Evolutionary conservation across 2,329 filamentous ascomycete species (phyloP).

Genomic region (Monosporascus sp.): DNA sequence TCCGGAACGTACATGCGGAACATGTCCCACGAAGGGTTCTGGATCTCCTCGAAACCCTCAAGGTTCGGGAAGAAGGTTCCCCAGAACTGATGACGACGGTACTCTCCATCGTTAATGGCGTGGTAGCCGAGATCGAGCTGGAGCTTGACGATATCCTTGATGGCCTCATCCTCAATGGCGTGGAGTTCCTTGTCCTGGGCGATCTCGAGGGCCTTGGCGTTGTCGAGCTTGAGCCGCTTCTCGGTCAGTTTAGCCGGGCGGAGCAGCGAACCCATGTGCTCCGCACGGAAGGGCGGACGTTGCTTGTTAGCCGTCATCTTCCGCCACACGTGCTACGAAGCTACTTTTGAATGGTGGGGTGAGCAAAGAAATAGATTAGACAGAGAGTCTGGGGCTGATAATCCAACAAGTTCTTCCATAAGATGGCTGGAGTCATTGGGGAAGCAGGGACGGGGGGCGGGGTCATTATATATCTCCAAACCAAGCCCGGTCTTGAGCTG

Average conservation of each 20-base stretch:
- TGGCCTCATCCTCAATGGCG: conserved; percentile 53
- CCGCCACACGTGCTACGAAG: neutral
- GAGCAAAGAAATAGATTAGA: too few species aligned
- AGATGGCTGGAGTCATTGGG: too few species aligned
- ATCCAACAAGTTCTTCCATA: too few species aligned
- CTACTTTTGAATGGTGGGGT: neutral
- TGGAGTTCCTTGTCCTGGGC: conserved; percentile 39
- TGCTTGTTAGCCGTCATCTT: conserved; percentile 25
- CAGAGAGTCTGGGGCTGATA: too few species aligned
- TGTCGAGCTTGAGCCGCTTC: conserved; percentile 45
- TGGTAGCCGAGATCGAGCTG: conserved; percentile 64
- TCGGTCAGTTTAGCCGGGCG: conserved; percentile 59
- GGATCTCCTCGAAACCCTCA: conserved; percentile 37
- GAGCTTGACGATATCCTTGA: conserved; percentile 61
- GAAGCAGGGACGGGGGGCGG: too few species aligned
- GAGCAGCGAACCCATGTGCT: conserved; percentile 69
- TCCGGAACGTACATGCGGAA: conserved; percentile 51
- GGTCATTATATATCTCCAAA: too few species aligned
- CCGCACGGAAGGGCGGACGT: conserved; percentile 63
- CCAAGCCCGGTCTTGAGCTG: too few species aligned
- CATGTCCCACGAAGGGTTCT: conserved; percentile 43
- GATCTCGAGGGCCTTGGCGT: conserved; percentile 31
- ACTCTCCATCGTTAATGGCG: conserved; percentile 47
- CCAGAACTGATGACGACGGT: conserved; percentile 42
- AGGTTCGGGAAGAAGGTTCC: conserved; percentile 41